Base-by-base conservation (phyloP, 1,284 basidiomycete genomes). In the Leccinum laetum region DNA sequence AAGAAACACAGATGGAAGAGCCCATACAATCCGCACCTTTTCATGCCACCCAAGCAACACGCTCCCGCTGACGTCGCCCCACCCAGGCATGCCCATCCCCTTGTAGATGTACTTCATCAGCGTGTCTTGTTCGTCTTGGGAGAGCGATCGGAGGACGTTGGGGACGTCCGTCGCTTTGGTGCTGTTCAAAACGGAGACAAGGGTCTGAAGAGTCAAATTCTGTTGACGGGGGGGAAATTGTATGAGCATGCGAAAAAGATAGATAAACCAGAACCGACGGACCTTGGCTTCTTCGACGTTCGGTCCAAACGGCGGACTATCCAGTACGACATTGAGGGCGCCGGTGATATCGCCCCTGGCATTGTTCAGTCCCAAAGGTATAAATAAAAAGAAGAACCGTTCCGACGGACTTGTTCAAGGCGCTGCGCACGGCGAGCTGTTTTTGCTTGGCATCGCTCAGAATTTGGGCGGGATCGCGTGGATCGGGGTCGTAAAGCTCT, bases 41-140 rank as follows among this genome's bases (percentile, higher is more conserved):
- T 75, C 73, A 37, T 72, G 71, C 69, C 69, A 75, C 4, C 69
- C 61, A 26, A 99, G 82, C 60, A 99, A 81, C 21, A 98, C 95
- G 70, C 94, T 96, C 55, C 93, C 93, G 70, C 88, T 92, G 70
- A 93, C 87, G 74, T 94, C 94, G 61, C 89, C 90, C 86, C 88
- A 92, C 58, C 87, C 93, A 11, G 91, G 89, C 82, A 89, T 84
- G 6, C 83, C 93, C 93, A 95, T 95, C 37, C 92, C 96, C 81
- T 99, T 99, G 88, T 99, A 99, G 26, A 99, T 81, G 75, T 98
- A 99, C 77, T 98, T 98, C 97, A 99, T 99, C 64, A 99, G 83
- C 41, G 90, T 93, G 74, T 98, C 97, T 72, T 98, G 95, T 68
- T 93, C 84, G 58, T 94, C 90, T 67, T 88, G 85, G 7, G 88